Evolutionary conservation across 768 basidiomycete species (phyloP), one percentile per base, ranked within the genome.

Genomic region (Tulasnella sp.): DNA sequence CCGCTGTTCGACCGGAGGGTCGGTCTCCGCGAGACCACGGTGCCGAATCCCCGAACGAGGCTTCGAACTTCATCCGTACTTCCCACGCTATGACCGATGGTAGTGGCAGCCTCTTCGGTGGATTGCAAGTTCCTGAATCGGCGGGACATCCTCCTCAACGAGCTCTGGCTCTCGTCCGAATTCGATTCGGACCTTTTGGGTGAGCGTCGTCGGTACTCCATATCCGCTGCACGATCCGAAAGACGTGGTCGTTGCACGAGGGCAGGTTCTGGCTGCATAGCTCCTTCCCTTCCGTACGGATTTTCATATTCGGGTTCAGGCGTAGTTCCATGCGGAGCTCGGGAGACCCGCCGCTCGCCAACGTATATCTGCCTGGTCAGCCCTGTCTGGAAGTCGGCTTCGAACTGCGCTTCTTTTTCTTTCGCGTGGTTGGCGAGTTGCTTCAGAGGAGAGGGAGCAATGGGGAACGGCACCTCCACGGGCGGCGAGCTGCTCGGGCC

Each of bases 321-420:
- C 61, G 61, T 3, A 2, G 15, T 23, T 51, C 48, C 48, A 9
- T 2, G 2, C 9, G 61, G 61, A 32, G 32, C 32, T 13, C 61
- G 61, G 5, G 61, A 67, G n/a, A 67, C 61, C 11, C 61, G 61
- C 1, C 61, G 61, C 32, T 67, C 61, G 4, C 4, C 2, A 11
- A 67, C 61, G 61, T 67, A 67, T 15, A 67, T 29, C 61, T 67
- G 61, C 61, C 61, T 26, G 13, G 61, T 67, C 61, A 67, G 13
- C 2, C 61, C 61, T 6, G n/a, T 67, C 16, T 32, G 61, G 32
- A 67, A 29, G n/a, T 67, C 61, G 20, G 61, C 61, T n/a, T 67
- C 61, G 61, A 67, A 67, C 29, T 67, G 61, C 13, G 61, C 61
- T 67, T 67, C 61, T 67, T 67, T 67, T 26, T 67, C 61, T n/a